phyloP scores from a whole-genome alignment of 116 monocot genomes.

The Zostera marina region DNA sequence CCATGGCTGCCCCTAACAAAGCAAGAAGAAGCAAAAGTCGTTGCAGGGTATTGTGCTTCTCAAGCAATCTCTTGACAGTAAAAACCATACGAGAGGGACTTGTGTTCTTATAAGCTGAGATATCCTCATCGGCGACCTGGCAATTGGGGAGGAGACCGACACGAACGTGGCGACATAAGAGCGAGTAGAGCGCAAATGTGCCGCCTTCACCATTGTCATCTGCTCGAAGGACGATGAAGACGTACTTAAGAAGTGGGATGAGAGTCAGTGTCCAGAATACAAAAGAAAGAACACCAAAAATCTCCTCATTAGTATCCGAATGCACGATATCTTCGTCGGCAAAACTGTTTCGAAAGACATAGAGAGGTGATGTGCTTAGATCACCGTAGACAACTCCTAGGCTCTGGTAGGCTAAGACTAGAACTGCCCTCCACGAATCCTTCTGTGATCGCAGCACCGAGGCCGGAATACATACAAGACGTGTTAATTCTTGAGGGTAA shows the following conservation, averaged over 20 bases:
- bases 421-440: slow-evolving; percentile 8
- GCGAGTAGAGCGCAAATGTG: slow-evolving; percentile 23
- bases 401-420: slow-evolving; percentile 24
- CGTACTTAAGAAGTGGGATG: slow-evolving; percentile 22
- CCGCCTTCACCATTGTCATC: slow-evolving; percentile 29
- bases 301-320: slow-evolving; percentile 13
- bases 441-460: slow-evolving; percentile 3
- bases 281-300: slow-evolving; percentile 22
- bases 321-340: slow-evolving; percentile 8
- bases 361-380: slow-evolving; percentile 27
- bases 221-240: slow-evolving; percentile 17
- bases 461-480: too few species aligned
- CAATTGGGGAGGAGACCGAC: slow-evolving; percentile 21
- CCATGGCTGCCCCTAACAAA: slow-evolving; percentile 24
- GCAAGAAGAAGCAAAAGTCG: slow-evolving; percentile 20
- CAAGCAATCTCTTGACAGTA: slow-evolving; percentile 18
- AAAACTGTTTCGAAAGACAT: slow-evolving; percentile 20
- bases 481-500: not conserved
- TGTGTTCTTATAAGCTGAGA: slow-evolving; percentile 20
- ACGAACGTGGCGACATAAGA: slow-evolving; percentile 22
- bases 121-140: slow-evolving; percentile 24
- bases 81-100: slow-evolving; percentile 2
- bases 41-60: slow-evolving; percentile 23
- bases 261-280: slow-evolving; percentile 29
- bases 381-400: slow-evolving; percentile 28